Evolutionary conservation across 305 asterid species (phyloP), one percentile per base, ranked within the genome.

Genomic region (Solanum hybrid): DNA sequence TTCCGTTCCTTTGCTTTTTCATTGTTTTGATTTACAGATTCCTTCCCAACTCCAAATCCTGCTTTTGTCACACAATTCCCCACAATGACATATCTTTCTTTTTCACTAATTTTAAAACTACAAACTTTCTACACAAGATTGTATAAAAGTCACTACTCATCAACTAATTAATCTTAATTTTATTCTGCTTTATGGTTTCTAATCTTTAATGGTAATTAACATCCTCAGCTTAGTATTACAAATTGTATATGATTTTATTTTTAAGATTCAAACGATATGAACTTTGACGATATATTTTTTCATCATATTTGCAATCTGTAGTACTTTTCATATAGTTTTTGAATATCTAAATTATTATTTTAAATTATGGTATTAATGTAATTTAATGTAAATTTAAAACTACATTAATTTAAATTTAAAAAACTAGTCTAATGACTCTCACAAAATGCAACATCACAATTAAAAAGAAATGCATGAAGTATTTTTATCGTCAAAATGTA

Each of bases 1-100:
- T 81, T 80, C 89, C 78, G 8, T 87, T 64, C 82, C 77, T 87
- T 88, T 89, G 64, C 93, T 92, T 93, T 94, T 83, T 74, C 89
- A 35, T 33, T 33, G 13, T 83, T 67, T 36, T 61, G 2, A 57
- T 61, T 61, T 75, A 46, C 87, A 84, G 40, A 84, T 84, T 84
- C 87, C 31, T 83, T 46, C 87, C 73, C 16, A 51, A 84, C 42
- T 51, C 39, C 29, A 51, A 84, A 84, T 84, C 87, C 74, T 29
- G 87, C 87, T 84, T 69, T 51, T 29, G 87, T 84, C 87, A 84
- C 42, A 84, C 20, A 29, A 83, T 78, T 78, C 40, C 86, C 80
- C 79, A 51, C 75, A 57, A 37, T 81, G 51, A 76, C 22, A 76
- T 74, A 34, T 78, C 8, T 29, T 88, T 34, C 24, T 13, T 89